Conservation (phyloP, 1,284 basidiomycete species). For the Puccinia horiana region DNA sequence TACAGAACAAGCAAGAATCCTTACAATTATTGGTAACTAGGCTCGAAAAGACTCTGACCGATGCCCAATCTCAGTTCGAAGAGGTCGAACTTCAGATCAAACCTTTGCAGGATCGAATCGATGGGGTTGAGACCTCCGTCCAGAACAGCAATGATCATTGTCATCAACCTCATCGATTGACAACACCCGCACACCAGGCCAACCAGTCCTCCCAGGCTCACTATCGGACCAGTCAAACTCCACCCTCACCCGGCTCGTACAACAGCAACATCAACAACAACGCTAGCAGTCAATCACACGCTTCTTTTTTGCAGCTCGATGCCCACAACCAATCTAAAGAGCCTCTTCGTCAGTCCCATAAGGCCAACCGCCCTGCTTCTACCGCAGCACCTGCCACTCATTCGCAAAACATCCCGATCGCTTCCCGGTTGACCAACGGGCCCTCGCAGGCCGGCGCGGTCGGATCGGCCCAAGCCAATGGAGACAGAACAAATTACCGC, state of each 20-base stretch:
- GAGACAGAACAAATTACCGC: background rate
- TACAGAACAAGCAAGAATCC: background rate
- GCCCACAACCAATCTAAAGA: background rate
- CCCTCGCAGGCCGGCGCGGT: background rate
- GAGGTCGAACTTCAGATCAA: background rate
- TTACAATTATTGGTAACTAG: background rate
- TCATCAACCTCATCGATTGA: background rate
- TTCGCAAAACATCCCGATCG: slow-evolving; percentile 10
- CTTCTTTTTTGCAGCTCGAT: background rate
- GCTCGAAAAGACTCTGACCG: background rate
- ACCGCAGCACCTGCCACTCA: background rate
- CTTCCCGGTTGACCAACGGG: slow-evolving; percentile 12
- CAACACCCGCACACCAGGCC: slow-evolving; percentile 11
- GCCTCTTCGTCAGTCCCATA: background rate
- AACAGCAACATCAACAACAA: background rate
- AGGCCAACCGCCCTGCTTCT: background rate
- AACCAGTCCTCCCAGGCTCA: background rate
- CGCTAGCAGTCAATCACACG: background rate
- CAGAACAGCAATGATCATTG: background rate
- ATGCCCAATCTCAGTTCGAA: slow-evolving; percentile 15
- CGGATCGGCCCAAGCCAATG: background rate
- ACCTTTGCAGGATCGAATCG: background rate
- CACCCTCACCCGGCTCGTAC: slow-evolving; percentile 1
- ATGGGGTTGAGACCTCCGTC: slow-evolving; percentile 12
- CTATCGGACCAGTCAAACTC: slow-evolving; percentile 13